phyloP scores from a whole-genome alignment of 768 basidiomycete species.

The Russula sp. region DNA sequence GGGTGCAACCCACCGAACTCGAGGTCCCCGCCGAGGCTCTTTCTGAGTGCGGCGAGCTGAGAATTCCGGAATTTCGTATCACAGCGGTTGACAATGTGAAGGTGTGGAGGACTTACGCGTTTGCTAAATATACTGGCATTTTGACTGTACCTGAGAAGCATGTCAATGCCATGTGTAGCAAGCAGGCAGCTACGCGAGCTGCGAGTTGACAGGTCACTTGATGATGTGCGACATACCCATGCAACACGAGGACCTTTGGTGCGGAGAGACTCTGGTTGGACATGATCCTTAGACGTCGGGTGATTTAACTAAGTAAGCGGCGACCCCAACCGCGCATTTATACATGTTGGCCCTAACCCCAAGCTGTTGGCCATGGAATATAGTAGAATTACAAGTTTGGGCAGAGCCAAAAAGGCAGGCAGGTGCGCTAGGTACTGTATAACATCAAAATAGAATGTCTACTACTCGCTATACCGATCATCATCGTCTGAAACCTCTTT shows the following conservation, averaged over 20 bases:
- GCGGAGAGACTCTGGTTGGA: not conserved
- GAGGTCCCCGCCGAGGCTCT: slow-evolving; percentile 51
- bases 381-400: not conserved
- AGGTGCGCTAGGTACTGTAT: not conserved
- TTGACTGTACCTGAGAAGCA: slow-evolving; percentile 47
- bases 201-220: not conserved
- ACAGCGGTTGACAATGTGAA: not conserved
- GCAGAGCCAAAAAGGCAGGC: not conserved
- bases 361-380: not conserved
- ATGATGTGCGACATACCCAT: slow-evolving; percentile 11
- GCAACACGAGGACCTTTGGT: slow-evolving; percentile 13
- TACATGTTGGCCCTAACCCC: not conserved
- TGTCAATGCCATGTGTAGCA: not conserved
- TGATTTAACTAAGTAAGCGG: not conserved
- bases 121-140: slow-evolving; percentile 63
- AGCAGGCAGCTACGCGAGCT: not conserved
- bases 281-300: not conserved
- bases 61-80: not conserved
- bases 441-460: not conserved
- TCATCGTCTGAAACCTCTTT: slow-evolving; percentile 46
- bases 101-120: slow-evolving; percentile 38
- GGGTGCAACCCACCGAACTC: slow-evolving; percentile 45
- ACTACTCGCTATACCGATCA: slow-evolving; percentile 58
- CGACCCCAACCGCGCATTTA: not conserved
- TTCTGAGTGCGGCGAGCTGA: slow-evolving; percentile 65